Evolutionary conservation across 2,329 filamentous ascomycete genomes (phyloP).

Genomic region (Pleoardoris graminearum): DNA sequence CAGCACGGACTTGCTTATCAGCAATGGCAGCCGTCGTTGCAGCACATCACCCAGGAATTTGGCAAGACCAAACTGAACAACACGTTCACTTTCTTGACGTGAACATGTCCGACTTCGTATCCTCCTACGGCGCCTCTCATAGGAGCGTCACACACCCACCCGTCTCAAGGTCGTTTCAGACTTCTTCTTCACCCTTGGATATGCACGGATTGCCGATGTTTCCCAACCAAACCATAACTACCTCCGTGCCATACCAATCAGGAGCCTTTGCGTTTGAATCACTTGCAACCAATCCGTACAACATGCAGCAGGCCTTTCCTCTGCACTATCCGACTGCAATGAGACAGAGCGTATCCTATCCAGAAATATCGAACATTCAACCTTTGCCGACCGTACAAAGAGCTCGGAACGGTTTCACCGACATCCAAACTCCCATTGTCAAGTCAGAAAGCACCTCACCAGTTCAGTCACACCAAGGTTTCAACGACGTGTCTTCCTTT

Average conservation of each 20-base stretch:
- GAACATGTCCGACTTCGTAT: constrained; percentile 34
- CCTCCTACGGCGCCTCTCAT: constrained; percentile 35
- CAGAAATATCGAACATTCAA: constrained; percentile 25
- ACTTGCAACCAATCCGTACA: constrained; percentile 41
- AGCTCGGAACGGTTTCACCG: constrained; percentile 29
- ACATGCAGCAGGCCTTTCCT: constrained; percentile 40
- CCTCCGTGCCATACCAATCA: constrained; percentile 42
- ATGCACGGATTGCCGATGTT: constrained; percentile 42
- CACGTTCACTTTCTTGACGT: constrained; percentile 36
- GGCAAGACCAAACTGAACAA: constrained; percentile 40
- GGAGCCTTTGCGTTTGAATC: constrained; percentile 43
- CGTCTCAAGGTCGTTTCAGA: constrained; percentile 34
- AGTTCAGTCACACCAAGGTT: constrained; percentile 45
- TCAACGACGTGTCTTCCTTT: constrained; percentile 39
- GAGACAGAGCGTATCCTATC: constrained; percentile 33
- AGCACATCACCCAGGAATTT: constrained; percentile 39
- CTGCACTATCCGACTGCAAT: constrained; percentile 32
- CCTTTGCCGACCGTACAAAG: constrained; percentile 34
- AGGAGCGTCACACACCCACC: constrained; percentile 29
- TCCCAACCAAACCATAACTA: constrained; percentile 29
- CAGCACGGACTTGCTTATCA: constrained; percentile 26
- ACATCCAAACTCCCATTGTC: constrained; percentile 41
- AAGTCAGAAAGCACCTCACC: constrained; percentile 51
- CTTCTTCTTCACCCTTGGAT: constrained; percentile 39
- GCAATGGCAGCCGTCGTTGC: constrained; percentile 45